These are phyloP conservation scores for Aureobasidium sp. DNA, from an alignment of 2,329 filamentous ascomycete genomes.

Conservation along the genomic window DNA sequence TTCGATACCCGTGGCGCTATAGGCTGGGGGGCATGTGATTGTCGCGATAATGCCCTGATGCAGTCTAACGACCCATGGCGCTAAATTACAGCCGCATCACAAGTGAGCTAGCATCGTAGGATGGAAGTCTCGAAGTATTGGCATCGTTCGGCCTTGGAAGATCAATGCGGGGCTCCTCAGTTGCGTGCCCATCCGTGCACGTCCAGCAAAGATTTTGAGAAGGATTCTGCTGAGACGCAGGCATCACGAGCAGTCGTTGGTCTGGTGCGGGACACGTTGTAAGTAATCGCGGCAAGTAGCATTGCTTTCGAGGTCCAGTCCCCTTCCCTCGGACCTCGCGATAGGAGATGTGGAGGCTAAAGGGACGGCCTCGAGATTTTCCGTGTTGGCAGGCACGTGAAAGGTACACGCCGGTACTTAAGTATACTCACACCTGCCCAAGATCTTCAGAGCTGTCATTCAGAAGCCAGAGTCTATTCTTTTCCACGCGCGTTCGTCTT, in stretches of 20 bases:
- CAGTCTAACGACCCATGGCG: neutral
- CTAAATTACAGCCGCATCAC: neutral
- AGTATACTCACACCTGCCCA: conserved; percentile 12
- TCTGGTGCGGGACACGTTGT: neutral
- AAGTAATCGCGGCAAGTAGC: neutral
- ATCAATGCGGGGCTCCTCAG: conserved; percentile 3
- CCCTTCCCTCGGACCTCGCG: conserved; percentile 4
- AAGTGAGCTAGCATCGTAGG: neutral
- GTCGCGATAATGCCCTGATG: neutral
- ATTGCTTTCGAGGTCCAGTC: conserved; percentile 1
- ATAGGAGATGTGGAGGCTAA: conserved; percentile 8
- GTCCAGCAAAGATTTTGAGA: conserved; percentile 1
- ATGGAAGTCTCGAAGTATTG: conserved; percentile 9
- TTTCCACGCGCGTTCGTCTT: neutral
- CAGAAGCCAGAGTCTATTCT: neutral
- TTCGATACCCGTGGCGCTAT: neutral
- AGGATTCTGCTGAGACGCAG: conserved; percentile 12
- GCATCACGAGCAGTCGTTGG: neutral
- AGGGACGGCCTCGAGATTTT: conserved; percentile 7
- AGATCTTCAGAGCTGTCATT: conserved; percentile 6
- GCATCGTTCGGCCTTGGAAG: neutral
- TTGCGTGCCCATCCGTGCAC: neutral
- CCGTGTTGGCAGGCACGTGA: conserved; percentile 7
- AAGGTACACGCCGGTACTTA: conserved; percentile 4
- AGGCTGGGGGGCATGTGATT: conserved; percentile 5